A percentile compares a stretch with the other conserved stretches of the same genome.
These are phyloP conservation scores for Phycomyces blakesleeanus DNA, from an alignment of 192 early-diverging fungal species.

Conservation along the genomic window DNA sequence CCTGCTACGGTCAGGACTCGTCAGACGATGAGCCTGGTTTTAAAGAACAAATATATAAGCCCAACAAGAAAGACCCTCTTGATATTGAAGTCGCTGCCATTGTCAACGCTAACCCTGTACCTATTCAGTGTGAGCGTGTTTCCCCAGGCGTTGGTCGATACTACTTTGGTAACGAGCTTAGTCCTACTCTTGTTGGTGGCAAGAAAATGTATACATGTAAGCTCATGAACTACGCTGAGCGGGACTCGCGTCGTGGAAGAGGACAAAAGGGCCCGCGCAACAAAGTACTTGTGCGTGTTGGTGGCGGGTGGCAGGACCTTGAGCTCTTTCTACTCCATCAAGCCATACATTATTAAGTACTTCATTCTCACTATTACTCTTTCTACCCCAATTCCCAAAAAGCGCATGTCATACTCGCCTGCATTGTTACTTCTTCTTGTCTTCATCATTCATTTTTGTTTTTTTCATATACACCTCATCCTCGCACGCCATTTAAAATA, in stretches of 20 bases:
- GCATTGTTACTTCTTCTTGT: too few species aligned
- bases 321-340: conserved; percentile 52
- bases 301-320: conserved; percentile 61
- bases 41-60: conserved; percentile 36
- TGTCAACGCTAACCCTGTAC: conserved; percentile 47
- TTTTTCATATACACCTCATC: too few species aligned
- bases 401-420: too few species aligned
- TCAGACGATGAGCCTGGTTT: conserved; percentile 21
- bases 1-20: conserved; percentile 5
- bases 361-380: background rate
- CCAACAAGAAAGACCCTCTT: conserved; percentile 43
- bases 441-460: too few species aligned
- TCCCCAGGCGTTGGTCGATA: conserved; percentile 36
- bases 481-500: too few species aligned
- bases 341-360: background rate
- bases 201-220: conserved; percentile 46
- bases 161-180: conserved; percentile 47
- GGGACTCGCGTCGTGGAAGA: conserved; percentile 20
- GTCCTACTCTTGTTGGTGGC: conserved; percentile 35
- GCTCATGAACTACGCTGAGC: conserved; percentile 37
- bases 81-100: conserved; percentile 52
- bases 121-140: conserved; percentile 42
- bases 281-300: conserved; percentile 56
- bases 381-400: too few species aligned
- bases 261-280: conserved; percentile 24